A percentile compares a stretch with the other conserved stretches of the same genome.
phyloP scores from a whole-genome alignment of 345 rosid species.

The Kernera saxatilis region DNA sequence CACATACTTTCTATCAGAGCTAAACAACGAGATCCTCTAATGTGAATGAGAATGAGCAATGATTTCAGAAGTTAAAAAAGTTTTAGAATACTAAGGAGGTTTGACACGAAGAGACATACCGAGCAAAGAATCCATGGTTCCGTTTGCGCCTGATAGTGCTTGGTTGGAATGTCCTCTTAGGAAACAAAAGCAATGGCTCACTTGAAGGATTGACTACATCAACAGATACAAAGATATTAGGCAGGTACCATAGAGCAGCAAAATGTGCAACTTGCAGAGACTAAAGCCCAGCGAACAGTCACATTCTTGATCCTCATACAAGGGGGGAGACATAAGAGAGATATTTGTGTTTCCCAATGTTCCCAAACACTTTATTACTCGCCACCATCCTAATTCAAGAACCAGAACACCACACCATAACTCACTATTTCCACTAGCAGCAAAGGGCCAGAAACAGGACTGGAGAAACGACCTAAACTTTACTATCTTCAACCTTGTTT shows the following conservation, averaged over 20 bases:
- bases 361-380: background rate
- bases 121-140: conserved; percentile 85
- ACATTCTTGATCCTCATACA: background rate
- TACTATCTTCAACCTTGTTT: background rate
- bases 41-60: background rate
- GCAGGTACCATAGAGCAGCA: background rate
- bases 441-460: background rate
- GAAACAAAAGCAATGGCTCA: conserved; percentile 69
- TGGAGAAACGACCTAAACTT: background rate
- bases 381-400: background rate
- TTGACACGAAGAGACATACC: conserved; percentile 40
- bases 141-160: conserved; percentile 82
- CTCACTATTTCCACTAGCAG: background rate
- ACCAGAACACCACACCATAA: background rate
- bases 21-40: background rate
- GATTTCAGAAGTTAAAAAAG: background rate
- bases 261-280: background rate
- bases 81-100: background rate
- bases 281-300: background rate
- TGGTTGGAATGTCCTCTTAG: conserved; percentile 91
- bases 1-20: background rate
- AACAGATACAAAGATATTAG: background rate
- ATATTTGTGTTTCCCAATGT: background rate
- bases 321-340: background rate
- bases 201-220: conserved; percentile 55